A percentile compares a stretch with the other conserved stretches of the same genome.
phyloP scores from a whole-genome alignment of 2,329 filamentous ascomycete genomes.

The Claviceps pusilla region DNA sequence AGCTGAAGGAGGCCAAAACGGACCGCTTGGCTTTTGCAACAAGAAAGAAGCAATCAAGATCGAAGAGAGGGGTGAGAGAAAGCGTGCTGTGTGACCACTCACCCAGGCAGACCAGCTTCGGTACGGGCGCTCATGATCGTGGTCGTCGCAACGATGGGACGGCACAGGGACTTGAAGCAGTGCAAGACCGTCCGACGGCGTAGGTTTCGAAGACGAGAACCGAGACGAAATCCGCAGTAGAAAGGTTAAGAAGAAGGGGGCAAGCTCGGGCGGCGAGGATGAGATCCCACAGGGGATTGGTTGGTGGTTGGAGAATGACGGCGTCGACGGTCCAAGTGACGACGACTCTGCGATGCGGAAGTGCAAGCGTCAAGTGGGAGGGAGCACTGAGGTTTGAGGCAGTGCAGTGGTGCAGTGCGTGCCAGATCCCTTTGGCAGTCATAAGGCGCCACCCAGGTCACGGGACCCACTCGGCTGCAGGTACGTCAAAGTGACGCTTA shows the following conservation, averaged over 20 bases:
- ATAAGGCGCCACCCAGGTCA: too few relatives aligned
- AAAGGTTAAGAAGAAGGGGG: not conserved
- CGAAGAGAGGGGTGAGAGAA: slow-evolving; percentile 4
- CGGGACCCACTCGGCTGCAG: too few relatives aligned
- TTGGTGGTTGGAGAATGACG: slow-evolving; percentile 2
- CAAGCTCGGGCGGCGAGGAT: not conserved
- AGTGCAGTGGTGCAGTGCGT: not conserved
- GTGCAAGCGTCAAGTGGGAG: not conserved
- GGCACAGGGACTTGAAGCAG: not conserved
- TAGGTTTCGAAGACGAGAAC: not conserved
- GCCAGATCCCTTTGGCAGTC: too few relatives aligned
- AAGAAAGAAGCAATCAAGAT: not conserved
- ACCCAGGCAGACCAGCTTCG: slow-evolving; percentile 23
- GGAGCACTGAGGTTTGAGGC: slow-evolving; percentile 1
- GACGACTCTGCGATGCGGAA: slow-evolving; percentile 4
- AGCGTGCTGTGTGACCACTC: slow-evolving; percentile 10
- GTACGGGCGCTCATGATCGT: slow-evolving; percentile 17
- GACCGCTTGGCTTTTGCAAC: not conserved
- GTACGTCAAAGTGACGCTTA: too few relatives aligned
- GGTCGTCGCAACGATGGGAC: slow-evolving; percentile 3
- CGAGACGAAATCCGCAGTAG: slow-evolving; percentile 7
- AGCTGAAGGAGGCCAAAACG: not conserved
- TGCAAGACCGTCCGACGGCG: not conserved
- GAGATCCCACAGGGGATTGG: not conserved
- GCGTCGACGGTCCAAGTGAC: slow-evolving; percentile 1